These are phyloP conservation scores for Arachis stenosperma DNA, from an alignment of 306 rosid genomes.

Conservation along the genomic window DNA sequence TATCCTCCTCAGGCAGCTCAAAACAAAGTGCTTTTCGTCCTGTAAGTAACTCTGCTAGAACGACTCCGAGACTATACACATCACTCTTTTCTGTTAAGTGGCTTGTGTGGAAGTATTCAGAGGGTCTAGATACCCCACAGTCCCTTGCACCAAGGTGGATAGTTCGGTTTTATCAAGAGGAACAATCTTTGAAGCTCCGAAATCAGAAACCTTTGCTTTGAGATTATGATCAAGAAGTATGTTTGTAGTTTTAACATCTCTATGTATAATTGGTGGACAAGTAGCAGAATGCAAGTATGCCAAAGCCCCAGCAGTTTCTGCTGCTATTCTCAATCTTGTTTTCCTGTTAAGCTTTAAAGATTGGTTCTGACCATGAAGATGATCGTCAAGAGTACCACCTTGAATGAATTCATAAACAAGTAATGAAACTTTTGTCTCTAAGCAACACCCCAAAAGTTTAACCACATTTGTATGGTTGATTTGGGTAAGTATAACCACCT, in stretches of 20 bases:
- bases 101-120: conserved; percentile 39
- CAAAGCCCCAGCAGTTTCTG: conserved; percentile 45
- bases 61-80: conserved; percentile 41
- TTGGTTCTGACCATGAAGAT: conserved; percentile 22
- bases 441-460: conserved; percentile 38
- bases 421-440: too few relatives aligned
- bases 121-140: conserved; percentile 56
- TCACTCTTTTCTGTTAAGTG: neutral
- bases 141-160: conserved; percentile 59
- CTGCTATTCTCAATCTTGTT: conserved; percentile 35
- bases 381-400: conserved; percentile 31
- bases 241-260: conserved; percentile 47
- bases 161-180: conserved; percentile 52
- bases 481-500: conserved; percentile 51
- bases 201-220: conserved; percentile 43
- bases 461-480: conserved; percentile 53
- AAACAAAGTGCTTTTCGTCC: conserved; percentile 51
- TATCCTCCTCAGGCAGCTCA: conserved; percentile 31
- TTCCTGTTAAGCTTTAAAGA: neutral
- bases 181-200: conserved; percentile 58
- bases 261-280: conserved; percentile 46
- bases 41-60: conserved; percentile 54
- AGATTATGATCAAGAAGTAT: conserved; percentile 34
- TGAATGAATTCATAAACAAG: neutral
- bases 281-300: conserved; percentile 46